phyloP scores from a whole-genome alignment of 805 yeast genomes.

The Komagataella pastoris region DNA sequence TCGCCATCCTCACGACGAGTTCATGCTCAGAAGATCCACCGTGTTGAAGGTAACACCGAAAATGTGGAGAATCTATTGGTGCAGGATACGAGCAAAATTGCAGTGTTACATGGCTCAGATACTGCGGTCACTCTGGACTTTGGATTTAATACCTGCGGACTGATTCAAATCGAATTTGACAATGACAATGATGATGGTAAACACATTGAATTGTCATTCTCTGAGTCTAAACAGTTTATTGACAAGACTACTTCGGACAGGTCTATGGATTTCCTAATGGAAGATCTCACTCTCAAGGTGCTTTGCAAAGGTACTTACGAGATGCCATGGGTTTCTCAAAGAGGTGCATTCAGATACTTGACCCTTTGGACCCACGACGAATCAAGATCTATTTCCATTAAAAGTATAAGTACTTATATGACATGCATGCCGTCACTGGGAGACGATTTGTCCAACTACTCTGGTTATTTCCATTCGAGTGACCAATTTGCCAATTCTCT shows the following conservation, averaged over 20 bases:
- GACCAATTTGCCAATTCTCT: constrained; percentile 33
- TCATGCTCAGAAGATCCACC: constrained; percentile 1
- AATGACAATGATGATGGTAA: constrained; percentile 1
- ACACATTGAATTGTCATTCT: constrained; percentile 3
- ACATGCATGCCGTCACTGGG: constrained; percentile 5
- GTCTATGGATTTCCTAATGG: constrained; percentile 5
- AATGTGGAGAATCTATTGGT: constrained; percentile 1
- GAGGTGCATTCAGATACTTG: constrained; percentile 5
- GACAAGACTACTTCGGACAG: constrained; percentile 4
- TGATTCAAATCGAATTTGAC: constrained; percentile 3
- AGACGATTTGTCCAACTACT: constrained; percentile 3
- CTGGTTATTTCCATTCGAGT: constrained; percentile 10
- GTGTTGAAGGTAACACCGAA: constrained; percentile 1
- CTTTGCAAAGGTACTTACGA: constrained; percentile 2
- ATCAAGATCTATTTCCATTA: constrained; percentile 1
- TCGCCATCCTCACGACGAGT: constrained; percentile 4
- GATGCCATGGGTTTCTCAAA: constrained; percentile 3
- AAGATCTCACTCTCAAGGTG: constrained; percentile 4
- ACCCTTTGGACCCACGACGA: constrained; percentile 3
- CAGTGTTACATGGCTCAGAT: constrained; percentile 3
- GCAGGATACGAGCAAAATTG: neutral
- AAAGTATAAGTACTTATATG: constrained; percentile 2
- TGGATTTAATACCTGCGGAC: constrained; percentile 5
- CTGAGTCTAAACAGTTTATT: constrained; percentile 3
- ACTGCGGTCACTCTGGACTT: constrained; percentile 4